These are phyloP conservation scores for Tylopilus felleus DNA, from an alignment of 768 basidiomycete species.

Conservation along the genomic window DNA sequence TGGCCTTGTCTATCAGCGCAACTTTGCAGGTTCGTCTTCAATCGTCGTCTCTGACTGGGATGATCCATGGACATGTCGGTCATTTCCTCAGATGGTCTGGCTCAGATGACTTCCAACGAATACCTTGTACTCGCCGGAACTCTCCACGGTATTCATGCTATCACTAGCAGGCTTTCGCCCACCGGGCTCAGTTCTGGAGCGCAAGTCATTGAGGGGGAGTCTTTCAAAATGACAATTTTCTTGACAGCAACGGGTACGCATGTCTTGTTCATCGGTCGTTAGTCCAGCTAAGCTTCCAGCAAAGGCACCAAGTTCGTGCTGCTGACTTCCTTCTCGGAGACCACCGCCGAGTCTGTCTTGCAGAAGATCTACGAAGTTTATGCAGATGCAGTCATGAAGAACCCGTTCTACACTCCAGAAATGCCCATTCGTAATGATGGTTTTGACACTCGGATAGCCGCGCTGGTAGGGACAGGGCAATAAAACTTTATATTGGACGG, in stretches of 20 bases:
- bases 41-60: not conserved
- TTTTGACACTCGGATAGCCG: slow-evolving; percentile 72
- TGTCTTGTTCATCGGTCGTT: not conserved
- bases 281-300: not conserved
- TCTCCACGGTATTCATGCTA: slow-evolving; percentile 97
- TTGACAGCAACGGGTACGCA: slow-evolving; percentile 81
- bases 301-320: slow-evolving; percentile 95
- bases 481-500: slow-evolving; percentile 9
- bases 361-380: slow-evolving; percentile 92
- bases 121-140: slow-evolving; percentile 95
- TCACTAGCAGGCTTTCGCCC: slow-evolving; percentile 88
- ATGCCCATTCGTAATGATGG: slow-evolving; percentile 95
- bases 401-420: slow-evolving; percentile 98
- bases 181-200: slow-evolving; percentile 79
- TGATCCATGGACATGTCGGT: not conserved
- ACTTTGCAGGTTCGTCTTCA: slow-evolving; percentile 69
- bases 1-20: slow-evolving; percentile 90
- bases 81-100: slow-evolving; percentile 71
- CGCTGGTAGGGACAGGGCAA: slow-evolving; percentile 50
- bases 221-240: slow-evolving; percentile 90
- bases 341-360: slow-evolving; percentile 64
- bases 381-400: slow-evolving; percentile 96
- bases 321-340: slow-evolving; percentile 75
- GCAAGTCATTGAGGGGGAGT: slow-evolving; percentile 94
- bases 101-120: slow-evolving; percentile 88